phyloP scores from a whole-genome alignment of 2,329 filamentous ascomycete species.

The Parasarocladium wereldwijsianum region DNA sequence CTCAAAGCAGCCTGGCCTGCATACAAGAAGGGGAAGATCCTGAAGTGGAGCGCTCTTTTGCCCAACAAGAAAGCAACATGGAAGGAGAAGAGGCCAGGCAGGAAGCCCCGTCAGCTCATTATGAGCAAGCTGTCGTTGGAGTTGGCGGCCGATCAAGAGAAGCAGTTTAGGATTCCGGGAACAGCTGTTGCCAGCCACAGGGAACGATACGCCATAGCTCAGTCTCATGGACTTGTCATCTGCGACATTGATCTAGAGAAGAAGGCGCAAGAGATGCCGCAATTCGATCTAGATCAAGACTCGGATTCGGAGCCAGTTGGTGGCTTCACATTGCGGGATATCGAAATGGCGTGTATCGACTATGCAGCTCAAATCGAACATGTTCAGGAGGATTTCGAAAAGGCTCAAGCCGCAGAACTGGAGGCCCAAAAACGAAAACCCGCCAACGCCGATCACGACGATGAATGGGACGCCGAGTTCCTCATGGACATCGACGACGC shows the following conservation, averaged over 20 bases:
- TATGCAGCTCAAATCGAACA: slow-evolving; percentile 55
- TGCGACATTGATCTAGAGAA: slow-evolving; percentile 24
- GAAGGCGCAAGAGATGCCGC: slow-evolving; percentile 20
- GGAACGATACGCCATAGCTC: slow-evolving; percentile 37
- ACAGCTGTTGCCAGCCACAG: slow-evolving; percentile 37
- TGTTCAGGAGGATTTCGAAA: slow-evolving; percentile 23
- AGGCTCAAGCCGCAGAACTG: slow-evolving; percentile 16
- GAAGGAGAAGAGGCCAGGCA: slow-evolving; percentile 62
- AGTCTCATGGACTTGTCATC: slow-evolving; percentile 31
- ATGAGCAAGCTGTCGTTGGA: slow-evolving; percentile 84
- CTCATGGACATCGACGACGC: slow-evolving; percentile 25
- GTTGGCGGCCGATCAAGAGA: slow-evolving; percentile 72
- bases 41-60: slow-evolving; percentile 71
- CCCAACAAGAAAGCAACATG: slow-evolving; percentile 68
- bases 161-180: slow-evolving; percentile 63
- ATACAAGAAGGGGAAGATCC: slow-evolving; percentile 60
- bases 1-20: slow-evolving; percentile 69
- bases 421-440: slow-evolving; percentile 17
- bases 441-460: slow-evolving; percentile 23
- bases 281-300: slow-evolving; percentile 33
- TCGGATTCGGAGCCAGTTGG: slow-evolving; percentile 52
- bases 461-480: slow-evolving; percentile 52
- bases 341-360: slow-evolving; percentile 74
- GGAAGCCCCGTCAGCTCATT: slow-evolving; percentile 66
- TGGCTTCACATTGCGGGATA: slow-evolving; percentile 63